Conservation (phyloP, 345 rosid genomes). For the Clausena lansium region DNA sequence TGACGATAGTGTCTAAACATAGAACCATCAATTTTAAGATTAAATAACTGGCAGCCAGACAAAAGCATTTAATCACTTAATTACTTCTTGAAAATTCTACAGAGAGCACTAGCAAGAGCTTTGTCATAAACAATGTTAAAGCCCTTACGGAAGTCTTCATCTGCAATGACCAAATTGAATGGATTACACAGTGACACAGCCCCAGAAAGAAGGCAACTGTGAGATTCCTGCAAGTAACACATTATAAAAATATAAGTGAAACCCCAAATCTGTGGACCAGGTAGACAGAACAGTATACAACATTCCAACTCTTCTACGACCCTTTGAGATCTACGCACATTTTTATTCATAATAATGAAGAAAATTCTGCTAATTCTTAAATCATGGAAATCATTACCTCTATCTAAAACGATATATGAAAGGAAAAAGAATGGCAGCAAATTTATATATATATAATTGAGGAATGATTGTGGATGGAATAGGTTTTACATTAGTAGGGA, state of each 20-base stretch:
- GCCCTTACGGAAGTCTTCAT: slow-evolving; percentile 91
- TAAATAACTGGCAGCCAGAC: slow-evolving; percentile 13
- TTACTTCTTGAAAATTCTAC: slow-evolving; percentile 69
- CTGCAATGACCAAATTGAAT: slow-evolving; percentile 85
- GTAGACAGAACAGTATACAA: not conserved
- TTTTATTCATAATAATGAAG: not conserved
- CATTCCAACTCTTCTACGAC: not conserved
- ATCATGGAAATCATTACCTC: no score
- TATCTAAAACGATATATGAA: no score
- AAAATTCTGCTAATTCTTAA: not conserved
- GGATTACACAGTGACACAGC: slow-evolving; percentile 94
- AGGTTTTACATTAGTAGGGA: not conserved
- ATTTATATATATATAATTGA: no score
- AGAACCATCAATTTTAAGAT: slow-evolving; percentile 13
- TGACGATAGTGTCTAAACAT: not conserved
- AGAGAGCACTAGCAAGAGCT: slow-evolving; percentile 68
- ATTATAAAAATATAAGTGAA: slow-evolving; percentile 3
- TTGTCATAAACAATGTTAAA: slow-evolving; percentile 81
- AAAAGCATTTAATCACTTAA: slow-evolving; percentile 13
- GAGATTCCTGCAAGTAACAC: slow-evolving; percentile 58
- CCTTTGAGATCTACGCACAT: not conserved
- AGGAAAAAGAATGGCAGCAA: no score
- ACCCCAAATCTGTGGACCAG: not conserved
- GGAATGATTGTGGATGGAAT: no score
- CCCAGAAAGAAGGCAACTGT: slow-evolving; percentile 61